Evolutionary conservation across 495 filamentous ascomycete genomes (phyloP).

Genomic region (Xylaria nigripes): DNA sequence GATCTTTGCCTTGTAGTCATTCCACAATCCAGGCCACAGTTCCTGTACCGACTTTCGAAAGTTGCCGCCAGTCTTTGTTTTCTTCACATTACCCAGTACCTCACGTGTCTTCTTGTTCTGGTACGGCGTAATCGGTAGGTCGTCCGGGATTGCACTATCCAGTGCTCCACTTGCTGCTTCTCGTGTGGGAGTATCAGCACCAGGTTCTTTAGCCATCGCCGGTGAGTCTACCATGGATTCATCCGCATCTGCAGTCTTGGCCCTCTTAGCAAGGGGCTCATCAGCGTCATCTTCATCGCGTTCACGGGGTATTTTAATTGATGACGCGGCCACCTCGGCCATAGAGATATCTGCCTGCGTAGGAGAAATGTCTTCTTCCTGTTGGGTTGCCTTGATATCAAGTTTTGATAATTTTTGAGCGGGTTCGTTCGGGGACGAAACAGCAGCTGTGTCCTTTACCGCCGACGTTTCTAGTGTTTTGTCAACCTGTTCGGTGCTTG

Average conservation of each 20-base stretch:
- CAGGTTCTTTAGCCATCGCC: constrained; percentile 14
- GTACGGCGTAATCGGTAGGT: constrained; percentile 35
- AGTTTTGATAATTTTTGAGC: constrained; percentile 24
- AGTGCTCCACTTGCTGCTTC: constrained; percentile 13
- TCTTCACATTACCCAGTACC: constrained; percentile 64
- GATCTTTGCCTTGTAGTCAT: constrained; percentile 65
- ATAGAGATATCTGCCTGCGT: constrained; percentile 29
- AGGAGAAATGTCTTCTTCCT: constrained; percentile 10
- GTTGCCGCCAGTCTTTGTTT: constrained; percentile 62
- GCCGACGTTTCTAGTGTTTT: constrained; percentile 23
- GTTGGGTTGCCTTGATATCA: constrained; percentile 22
- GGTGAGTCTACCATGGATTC: constrained; percentile 21
- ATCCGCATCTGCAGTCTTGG: constrained; percentile 47
- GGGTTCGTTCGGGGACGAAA: constrained; percentile 20
- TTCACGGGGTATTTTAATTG: constrained; percentile 55
- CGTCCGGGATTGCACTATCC: constrained; percentile 21
- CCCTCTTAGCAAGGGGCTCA: constrained; percentile 70
- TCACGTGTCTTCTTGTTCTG: constrained; percentile 39
- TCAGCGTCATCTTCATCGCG: constrained; percentile 63
- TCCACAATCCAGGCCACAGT: constrained; percentile 42
- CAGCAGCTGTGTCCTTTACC: constrained; percentile 16
- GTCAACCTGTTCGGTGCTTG: constrained; percentile 12
- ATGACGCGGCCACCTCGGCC: constrained; percentile 22
- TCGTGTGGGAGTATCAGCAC: neutral
- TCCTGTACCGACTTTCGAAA: constrained; percentile 66